Conservation (phyloP, 768 basidiomycete species). For the Tulasnella sp. region DNA sequence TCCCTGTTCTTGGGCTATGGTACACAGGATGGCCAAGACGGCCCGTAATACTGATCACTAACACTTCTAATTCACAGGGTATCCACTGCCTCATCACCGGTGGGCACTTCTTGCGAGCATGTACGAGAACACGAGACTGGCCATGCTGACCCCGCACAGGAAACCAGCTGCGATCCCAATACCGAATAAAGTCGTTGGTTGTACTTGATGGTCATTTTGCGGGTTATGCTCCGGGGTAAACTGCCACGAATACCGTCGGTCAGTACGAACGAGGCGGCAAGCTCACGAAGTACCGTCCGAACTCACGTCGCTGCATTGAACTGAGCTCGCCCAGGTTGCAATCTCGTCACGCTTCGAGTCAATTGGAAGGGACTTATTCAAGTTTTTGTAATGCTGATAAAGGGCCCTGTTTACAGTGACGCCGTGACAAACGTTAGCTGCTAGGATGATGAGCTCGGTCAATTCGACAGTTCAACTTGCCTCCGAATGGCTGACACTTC, state of each 20-base stretch:
- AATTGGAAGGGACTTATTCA: not conserved
- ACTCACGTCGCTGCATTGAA: not conserved
- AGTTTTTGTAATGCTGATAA: not conserved
- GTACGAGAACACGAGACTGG: not conserved
- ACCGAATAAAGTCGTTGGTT: not conserved
- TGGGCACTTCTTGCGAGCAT: not conserved
- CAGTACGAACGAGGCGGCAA: not conserved
- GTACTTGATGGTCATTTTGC: not conserved
- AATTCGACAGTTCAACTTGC: no score
- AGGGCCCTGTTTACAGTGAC: not conserved
- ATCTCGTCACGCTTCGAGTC: not conserved
- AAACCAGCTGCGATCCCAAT: not conserved
- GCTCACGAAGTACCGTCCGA: not conserved
- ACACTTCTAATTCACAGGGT: no score
- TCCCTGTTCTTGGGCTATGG: no score
- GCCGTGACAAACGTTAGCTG: not conserved
- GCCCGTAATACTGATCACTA: no score
- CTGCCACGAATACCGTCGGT: not conserved
- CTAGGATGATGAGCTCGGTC: not conserved
- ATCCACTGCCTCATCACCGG: not conserved
- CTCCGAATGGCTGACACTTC: not conserved
- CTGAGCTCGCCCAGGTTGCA: no score
- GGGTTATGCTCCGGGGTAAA: not conserved
- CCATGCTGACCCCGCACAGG: not conserved
- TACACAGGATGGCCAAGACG: no score